Evolutionary conservation across 1,284 basidiomycete genomes (phyloP).

Genomic region (Moesziomyces aphidis): DNA sequence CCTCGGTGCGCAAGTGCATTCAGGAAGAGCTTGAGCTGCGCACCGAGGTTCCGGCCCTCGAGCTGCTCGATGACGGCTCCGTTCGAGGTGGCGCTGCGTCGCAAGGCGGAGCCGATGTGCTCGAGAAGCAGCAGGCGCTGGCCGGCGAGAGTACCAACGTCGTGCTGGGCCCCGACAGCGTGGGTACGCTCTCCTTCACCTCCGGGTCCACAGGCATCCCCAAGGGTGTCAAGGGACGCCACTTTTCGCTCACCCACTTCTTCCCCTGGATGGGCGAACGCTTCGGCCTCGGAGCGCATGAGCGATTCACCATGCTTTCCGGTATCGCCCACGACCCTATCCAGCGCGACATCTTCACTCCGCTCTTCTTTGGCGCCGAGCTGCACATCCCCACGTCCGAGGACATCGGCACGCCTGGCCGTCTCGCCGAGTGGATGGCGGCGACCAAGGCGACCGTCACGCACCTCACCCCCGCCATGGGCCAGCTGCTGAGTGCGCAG

Average conservation of each 20-base stretch:
- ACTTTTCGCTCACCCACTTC: conserved; percentile 97
- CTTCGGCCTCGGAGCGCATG: conserved; percentile 80
- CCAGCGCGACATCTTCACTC: conserved; percentile 99
- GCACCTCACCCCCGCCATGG: conserved; percentile 95
- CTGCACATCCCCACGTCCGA: conserved; percentile 96
- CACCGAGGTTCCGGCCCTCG: conserved; percentile 91
- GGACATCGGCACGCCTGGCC: conserved; percentile 96
- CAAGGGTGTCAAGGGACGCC: conserved; percentile 94
- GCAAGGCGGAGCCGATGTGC: conserved; percentile 68
- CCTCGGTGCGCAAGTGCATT: conserved; percentile 87
- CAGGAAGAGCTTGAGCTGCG: conserved; percentile 81
- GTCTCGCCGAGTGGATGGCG: conserved; percentile 99
- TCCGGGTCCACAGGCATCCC: conserved; percentile 98
- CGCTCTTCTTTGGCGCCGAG: conserved; percentile 95
- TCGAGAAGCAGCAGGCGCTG: conserved; percentile 72
- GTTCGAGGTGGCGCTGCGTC: conserved; percentile 76
- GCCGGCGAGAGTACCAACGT: conserved; percentile 74
- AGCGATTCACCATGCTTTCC: conserved; percentile 97
- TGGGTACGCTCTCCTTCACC: conserved; percentile 96
- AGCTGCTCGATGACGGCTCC: conserved; percentile 74
- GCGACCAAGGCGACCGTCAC: conserved; percentile 82
- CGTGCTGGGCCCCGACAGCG: conserved; percentile 89
- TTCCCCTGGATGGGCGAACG: conserved; percentile 99
- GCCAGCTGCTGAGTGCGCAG: conserved; percentile 95
- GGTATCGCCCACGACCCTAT: conserved; percentile 99